Percentiles rank a stretch among this genome's conserved stretches.
Evolutionary conservation across 495 filamentous ascomycete species (phyloP).

Genomic region (Penicillium ochrochloron): DNA sequence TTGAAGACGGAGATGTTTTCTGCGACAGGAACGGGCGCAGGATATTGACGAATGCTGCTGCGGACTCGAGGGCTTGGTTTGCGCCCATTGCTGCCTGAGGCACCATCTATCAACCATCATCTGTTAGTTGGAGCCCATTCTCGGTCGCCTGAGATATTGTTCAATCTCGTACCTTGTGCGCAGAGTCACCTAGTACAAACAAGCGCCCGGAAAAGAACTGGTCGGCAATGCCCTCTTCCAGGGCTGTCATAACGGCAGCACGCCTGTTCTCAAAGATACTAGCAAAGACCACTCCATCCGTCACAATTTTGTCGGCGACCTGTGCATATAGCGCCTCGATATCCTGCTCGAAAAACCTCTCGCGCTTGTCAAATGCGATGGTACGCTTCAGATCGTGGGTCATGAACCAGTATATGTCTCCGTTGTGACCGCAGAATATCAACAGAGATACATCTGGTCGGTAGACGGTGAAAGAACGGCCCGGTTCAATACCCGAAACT

Average conservation of each 20-base stretch:
- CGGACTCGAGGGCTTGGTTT: not conserved
- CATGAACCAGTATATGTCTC: not conserved
- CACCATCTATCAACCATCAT: not conserved
- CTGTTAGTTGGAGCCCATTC: not conserved
- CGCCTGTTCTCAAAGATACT: not conserved
- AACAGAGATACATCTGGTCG: not conserved
- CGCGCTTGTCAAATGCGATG: not conserved
- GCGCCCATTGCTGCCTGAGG: not conserved
- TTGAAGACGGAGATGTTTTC: not conserved
- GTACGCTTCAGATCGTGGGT: not conserved
- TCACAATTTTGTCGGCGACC: not conserved
- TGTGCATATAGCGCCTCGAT: not conserved
- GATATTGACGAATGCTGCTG: not conserved
- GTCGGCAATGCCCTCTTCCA: not conserved
- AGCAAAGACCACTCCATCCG: constrained; percentile 2
- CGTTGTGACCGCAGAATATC: not conserved
- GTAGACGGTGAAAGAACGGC: constrained; percentile 1
- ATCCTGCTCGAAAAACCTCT: not conserved
- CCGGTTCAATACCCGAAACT: not conserved
- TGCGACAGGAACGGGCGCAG: not conserved
- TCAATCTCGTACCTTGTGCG: not conserved
- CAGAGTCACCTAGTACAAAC: constrained; percentile 3
- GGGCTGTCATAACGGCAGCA: not conserved
- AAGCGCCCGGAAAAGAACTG: not conserved
- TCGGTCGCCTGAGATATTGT: not conserved